Evolutionary conservation across 306 rosid genomes (phyloP).

Genomic region (Trifolium subterraneum): DNA sequence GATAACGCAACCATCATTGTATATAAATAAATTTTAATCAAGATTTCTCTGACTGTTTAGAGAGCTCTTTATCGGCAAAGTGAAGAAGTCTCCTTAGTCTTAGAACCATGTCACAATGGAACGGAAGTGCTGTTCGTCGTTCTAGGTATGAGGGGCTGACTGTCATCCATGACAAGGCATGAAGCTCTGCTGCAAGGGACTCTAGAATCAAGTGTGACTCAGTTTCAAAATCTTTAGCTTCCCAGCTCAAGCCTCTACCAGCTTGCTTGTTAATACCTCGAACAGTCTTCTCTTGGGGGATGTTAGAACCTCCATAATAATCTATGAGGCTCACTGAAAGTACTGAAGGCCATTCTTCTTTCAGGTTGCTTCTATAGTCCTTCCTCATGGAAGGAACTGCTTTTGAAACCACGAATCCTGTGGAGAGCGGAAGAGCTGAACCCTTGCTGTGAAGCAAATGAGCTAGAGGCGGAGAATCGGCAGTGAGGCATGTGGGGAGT

Average conservation of each 20-base stretch:
- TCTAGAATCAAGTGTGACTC: conserved; percentile 87
- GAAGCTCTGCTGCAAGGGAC: conserved; percentile 92
- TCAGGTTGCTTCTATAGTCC: conserved; percentile 72
- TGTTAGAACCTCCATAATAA: conserved; percentile 79
- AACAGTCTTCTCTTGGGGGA: conserved; percentile 67
- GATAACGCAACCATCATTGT: conserved; percentile 34
- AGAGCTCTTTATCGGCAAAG: conserved; percentile 93
- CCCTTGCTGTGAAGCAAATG: conserved; percentile 99
- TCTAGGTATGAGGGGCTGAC: conserved; percentile 90
- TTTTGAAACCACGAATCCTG: conserved; percentile 91
- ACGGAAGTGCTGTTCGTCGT: conserved; percentile 88
- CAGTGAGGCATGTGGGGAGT: conserved; percentile 96
- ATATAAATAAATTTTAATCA: conserved; percentile 40
- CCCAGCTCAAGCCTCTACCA: conserved; percentile 71
- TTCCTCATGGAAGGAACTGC: conserved; percentile 90
- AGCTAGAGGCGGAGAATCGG: conserved; percentile 97
- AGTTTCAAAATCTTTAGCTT: conserved; percentile 73
- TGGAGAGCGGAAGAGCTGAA: conserved; percentile 88
- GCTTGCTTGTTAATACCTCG: conserved; percentile 69
- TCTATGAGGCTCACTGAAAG: conserved; percentile 90
- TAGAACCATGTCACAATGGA: conserved; percentile 97
- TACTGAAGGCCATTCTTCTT: conserved; percentile 95
- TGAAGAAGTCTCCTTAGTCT: conserved; percentile 93
- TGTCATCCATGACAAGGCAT: conserved; percentile 97
- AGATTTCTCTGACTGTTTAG: conserved; percentile 70